A percentile compares a stretch with the other conserved stretches of the same genome.
Conservation (phyloP, 2,329 filamentous ascomycete genomes). For the Ceratocystis colombiana region DNA sequence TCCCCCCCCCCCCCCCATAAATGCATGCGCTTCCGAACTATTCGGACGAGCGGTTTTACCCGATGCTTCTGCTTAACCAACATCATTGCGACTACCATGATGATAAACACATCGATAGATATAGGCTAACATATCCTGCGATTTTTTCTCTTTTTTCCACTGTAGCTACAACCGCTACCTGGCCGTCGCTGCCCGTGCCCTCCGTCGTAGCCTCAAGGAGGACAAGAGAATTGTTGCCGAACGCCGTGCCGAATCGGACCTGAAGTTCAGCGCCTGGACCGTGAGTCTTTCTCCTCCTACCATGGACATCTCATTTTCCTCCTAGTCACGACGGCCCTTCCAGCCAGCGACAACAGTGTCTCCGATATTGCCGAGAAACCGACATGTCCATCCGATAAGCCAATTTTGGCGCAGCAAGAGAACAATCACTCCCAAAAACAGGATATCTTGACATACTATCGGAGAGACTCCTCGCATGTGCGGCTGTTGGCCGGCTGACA, state of each 20-base stretch:
- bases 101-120: background rate
- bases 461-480: no score
- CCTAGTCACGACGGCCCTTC: background rate
- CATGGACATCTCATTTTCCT: background rate
- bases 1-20: conserved; percentile 7
- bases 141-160: background rate
- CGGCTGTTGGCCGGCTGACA: background rate
- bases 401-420: no score
- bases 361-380: conserved; percentile 31
- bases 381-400: background rate
- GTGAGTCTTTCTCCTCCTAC: conserved; percentile 42
- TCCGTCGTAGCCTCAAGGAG: conserved; percentile 95
- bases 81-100: background rate
- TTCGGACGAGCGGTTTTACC: conserved; percentile 20
- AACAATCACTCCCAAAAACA: no score
- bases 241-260: conserved; percentile 78
- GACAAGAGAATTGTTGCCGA: conserved; percentile 79
- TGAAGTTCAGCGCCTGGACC: conserved; percentile 91
- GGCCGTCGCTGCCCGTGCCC: conserved; percentile 82
- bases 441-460: no score
- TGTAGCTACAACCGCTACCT: conserved; percentile 99
- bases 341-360: background rate
- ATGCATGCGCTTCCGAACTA: conserved; percentile 29
- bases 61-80: conserved; percentile 2
- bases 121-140: background rate